Base-by-base conservation (phyloP, 768 basidiomycete genomes). In the Lepiota venenata region DNA sequence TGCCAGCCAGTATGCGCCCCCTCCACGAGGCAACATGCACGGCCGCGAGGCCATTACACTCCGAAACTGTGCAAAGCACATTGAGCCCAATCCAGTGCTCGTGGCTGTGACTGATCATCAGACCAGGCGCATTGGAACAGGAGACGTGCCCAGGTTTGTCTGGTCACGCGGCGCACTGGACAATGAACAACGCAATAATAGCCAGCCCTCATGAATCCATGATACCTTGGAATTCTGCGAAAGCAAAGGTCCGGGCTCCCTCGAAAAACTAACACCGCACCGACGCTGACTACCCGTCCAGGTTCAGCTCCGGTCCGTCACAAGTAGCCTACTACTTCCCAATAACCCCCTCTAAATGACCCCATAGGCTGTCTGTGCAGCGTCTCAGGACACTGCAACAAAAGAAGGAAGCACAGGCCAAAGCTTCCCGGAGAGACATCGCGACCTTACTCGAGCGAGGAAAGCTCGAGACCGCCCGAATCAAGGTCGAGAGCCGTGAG, bases 341-440 rank as follows among this genome's bases (percentile, higher is more conserved):
- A 18, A 56, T 37, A 32, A 18, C 42, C 22, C 15, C n/a, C n/a
- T n/a, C n/a, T n/a, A n/a, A 36, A 37, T 32, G 8, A 56, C 42
- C 49, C 20, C 59, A 32, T 55, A 93, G 91, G 55, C 77, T 95
- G 32, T 89, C 91, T 0, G 88, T 93, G 18, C 91, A 95, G 68
- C 83, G 91, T 15, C 74, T 93, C 56, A 81, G 91, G 52, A 94
- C 86, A 16, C 73, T 93, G 9, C 89, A 94, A 61, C 90, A 94
- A 73, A 98, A 98, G 82, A 94, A 89, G 71, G 84, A 87, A 60
- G 93, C 94, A 0, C 83, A 97, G 58, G 81, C 80, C 1, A 82
- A 82, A 61, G 69, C 73, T 58, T 71, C 88, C 35, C 77, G 93
- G 16, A 77, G 91, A 40, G 92, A 95, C 58, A 91, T 94, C 46